Conservation (phyloP, 352 stramenopile genomes). For the Phytophthora macrochlamydospora region DNA sequence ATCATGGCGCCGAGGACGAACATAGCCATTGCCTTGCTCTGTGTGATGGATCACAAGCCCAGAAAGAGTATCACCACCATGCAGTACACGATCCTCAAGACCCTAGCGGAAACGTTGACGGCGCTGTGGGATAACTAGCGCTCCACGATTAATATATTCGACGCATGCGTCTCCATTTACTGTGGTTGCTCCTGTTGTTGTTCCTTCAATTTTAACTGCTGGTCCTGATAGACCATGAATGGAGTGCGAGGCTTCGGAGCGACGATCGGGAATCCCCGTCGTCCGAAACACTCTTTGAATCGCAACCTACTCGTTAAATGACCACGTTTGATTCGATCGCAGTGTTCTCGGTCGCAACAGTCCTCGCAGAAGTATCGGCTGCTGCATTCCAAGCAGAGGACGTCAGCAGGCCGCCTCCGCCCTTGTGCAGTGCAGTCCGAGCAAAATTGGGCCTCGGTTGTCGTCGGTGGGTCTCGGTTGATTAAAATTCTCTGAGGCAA, state of each 20-base stretch:
- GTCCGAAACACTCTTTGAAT: slow-evolving; percentile 42
- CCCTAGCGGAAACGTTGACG: slow-evolving; percentile 38
- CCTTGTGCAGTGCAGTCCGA: slow-evolving; percentile 24
- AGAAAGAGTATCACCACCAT: slow-evolving; percentile 60
- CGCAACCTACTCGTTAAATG: slow-evolving; percentile 45
- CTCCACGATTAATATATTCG: slow-evolving; percentile 24
- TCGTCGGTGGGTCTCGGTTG: slow-evolving; percentile 33
- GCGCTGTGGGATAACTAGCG: slow-evolving; percentile 10
- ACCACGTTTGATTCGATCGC: slow-evolving; percentile 19
- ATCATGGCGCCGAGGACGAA: slow-evolving; percentile 30
- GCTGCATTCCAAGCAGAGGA: slow-evolving; percentile 49
- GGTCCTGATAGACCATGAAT: slow-evolving; percentile 35
- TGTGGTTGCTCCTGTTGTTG: slow-evolving; percentile 15
- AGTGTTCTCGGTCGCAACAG: slow-evolving; percentile 57
- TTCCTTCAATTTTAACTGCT: slow-evolving; percentile 10
- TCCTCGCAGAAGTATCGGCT: slow-evolving; percentile 47
- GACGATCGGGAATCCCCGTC: slow-evolving; percentile 39
- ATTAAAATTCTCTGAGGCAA: slow-evolving; percentile 51
- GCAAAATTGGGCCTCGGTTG: slow-evolving; percentile 9
- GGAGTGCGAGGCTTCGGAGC: slow-evolving; percentile 14
- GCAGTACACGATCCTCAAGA: slow-evolving; percentile 63
- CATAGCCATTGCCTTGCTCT: slow-evolving; percentile 45
- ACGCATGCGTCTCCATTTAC: slow-evolving; percentile 5
- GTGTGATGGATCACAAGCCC: slow-evolving; percentile 48
- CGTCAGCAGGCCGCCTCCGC: slow-evolving; percentile 12